Base-by-base conservation (phyloP, 2,329 filamentous ascomycete species). In the Niveomyces coronatus region DNA sequence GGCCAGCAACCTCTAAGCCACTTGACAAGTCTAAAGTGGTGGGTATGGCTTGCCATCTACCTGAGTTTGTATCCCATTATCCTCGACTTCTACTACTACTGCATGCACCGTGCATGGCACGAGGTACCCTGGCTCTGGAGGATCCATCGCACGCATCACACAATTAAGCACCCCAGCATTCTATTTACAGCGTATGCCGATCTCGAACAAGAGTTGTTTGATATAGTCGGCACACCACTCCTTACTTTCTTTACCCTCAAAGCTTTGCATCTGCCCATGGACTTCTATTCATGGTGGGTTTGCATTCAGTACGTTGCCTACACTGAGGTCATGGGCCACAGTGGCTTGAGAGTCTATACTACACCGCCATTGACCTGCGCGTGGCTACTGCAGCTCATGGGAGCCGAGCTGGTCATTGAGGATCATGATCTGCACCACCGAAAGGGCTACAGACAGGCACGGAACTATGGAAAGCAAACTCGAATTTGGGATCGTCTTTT, bases 251-350 rank as follows among this genome's bases (percentile, higher is more conserved):
- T 49, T 26, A 56, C 52, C 1, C 38, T 65, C 24, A 58, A 53
- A 37, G n/a, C 37, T 3, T 8, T 53, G 23, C 60, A 62, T 0
- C 23, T 65, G 6, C 62, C 61, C 1, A 59, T 67, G 55, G 60
- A 58, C 4, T 67, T 68, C 45, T 65, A 66, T 31, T 61, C 65
- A 22, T 63, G 59, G 60, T 67, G 63, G 62, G 44, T 67, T 13
- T 66, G 62, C 46, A 58, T 65, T 38, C 52, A 61, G 40, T 67
- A 62, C 33, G 52, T 67, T 17, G 51, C 60, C 6, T 67, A 57
- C 46, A 48, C 59, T 10, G 62, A 65, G 42, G 35, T 63, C 4
- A 46, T 52, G 14, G 61, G 62, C 6, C 62, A 65, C 38, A 58
- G 53, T 16, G 61, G 62, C 0, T 38, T 66, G 17, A 54, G 62